Evolutionary conservation across 371 early-diverging fungal genomes (phyloP).

Genomic region (Smittium mucronatum): DNA sequence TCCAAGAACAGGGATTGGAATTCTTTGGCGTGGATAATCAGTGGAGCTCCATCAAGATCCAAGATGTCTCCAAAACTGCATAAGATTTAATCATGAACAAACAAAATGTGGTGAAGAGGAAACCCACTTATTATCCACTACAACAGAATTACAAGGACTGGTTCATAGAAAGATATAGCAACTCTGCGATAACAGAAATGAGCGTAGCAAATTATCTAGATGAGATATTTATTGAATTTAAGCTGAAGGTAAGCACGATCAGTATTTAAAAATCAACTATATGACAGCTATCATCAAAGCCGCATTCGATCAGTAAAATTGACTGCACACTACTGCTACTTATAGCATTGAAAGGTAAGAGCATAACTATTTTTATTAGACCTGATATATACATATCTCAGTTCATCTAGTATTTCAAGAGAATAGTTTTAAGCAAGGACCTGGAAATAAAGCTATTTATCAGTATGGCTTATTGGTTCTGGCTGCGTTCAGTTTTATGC

Average conservation of each 20-base stretch:
- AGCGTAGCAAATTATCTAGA: background rate
- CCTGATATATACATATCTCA: background rate
- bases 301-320: background rate
- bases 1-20: background rate
- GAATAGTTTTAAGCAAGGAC: background rate
- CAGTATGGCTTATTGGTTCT: conserved; percentile 1
- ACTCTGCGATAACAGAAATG: background rate
- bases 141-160: background rate
- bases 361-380: background rate
- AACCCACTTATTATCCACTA: background rate
- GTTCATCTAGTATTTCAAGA: background rate
- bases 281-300: background rate
- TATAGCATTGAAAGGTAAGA: background rate
- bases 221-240: background rate
- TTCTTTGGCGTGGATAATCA: background rate
- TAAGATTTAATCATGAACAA: background rate
- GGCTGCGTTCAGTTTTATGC: conserved; percentile 1
- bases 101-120: background rate
- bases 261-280: background rate
- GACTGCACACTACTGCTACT: background rate
- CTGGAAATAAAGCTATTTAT: background rate
- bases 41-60: background rate
- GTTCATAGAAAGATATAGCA: background rate
- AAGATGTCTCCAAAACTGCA: background rate
- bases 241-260: no score